Base-by-base conservation (phyloP, 345 rosid species). In the Euphorbia peplus region DNA sequence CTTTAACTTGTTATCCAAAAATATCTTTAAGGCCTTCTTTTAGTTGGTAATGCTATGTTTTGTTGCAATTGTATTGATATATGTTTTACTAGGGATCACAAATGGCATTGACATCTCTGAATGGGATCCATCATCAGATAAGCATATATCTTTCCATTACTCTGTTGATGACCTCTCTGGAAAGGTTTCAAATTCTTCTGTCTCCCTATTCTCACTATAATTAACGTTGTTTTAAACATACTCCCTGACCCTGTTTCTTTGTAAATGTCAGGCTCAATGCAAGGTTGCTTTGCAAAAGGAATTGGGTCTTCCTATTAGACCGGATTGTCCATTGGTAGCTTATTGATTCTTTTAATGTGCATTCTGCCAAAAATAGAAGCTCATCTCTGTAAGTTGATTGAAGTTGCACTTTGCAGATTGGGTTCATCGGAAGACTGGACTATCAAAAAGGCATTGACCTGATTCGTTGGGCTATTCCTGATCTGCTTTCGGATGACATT, bases 371-470 rank as follows among this genome's bases (percentile, higher is more conserved):
- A 47, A 66, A 46, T 30, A 52, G n/a, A 54, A 56, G 25, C 11
- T 64, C 50, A 53, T 51, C 18, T 73, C 44, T 60, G 18, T 44
- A 57, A 64, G 37, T 69, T 74, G 32, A 72, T 55, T 69, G 54
- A 59, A 73, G 58, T 70, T 71, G 58, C 39, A 69, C 18, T 61
- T 63, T 75, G 73, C 74, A 93, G 98, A 85, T 93, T 80, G 97
- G 98, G 60, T 93, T 93, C 74, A 89, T 91, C 54, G 98, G 98
- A 74, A 91, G 97, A 77, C 76, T 93, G 79, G 97, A 89, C 81
- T 83, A 91, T 80, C 98, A 93, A 79, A 93, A 91, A 73, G 98
- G 98, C 68, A 91, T 93, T 9, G 98, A 93, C 79, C 70, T 91
- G 65, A 93, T 93, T 64, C 88, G 75, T 16, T 78, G 63, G 39